These are phyloP conservation scores for Trichoderma virens DNA, from an alignment of 495 filamentous ascomycete species.

Conservation along the genomic window DNA sequence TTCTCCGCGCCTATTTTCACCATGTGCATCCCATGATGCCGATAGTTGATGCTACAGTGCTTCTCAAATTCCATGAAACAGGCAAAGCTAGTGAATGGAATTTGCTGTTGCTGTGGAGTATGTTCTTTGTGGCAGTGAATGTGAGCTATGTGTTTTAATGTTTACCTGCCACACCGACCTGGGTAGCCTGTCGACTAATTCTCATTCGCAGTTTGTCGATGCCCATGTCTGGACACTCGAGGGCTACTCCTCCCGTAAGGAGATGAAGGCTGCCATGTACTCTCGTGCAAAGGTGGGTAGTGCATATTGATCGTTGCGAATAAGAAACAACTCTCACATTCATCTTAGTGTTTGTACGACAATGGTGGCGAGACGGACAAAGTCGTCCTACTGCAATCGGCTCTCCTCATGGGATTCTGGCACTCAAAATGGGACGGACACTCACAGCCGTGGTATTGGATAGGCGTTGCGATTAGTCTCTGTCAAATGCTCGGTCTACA, in stretches of 20 bases:
- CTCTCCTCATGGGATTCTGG: neutral
- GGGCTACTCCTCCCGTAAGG: neutral
- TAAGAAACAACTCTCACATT: too few relatives aligned
- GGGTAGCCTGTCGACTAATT: neutral
- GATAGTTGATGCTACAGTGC: neutral
- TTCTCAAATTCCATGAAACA: neutral
- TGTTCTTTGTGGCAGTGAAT: neutral
- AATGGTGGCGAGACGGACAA: neutral
- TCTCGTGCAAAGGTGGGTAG: neutral
- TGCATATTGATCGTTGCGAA: too few relatives aligned
- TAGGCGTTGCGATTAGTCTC: neutral
- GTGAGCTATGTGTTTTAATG: neutral
- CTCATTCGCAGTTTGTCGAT: neutral
- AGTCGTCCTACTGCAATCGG: neutral
- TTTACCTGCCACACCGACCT: neutral
- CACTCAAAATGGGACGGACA: neutral
- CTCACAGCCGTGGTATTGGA: neutral
- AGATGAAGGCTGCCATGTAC: neutral
- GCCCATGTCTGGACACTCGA: neutral
- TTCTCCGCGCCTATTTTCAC: neutral
- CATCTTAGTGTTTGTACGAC: neutral
- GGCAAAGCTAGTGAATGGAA: neutral
- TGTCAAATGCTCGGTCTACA: neutral
- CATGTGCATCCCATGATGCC: neutral
- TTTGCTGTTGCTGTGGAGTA: neutral